Conservation (phyloP, 192 early-diverging fungal species). For the Coemansia sp. region DNA sequence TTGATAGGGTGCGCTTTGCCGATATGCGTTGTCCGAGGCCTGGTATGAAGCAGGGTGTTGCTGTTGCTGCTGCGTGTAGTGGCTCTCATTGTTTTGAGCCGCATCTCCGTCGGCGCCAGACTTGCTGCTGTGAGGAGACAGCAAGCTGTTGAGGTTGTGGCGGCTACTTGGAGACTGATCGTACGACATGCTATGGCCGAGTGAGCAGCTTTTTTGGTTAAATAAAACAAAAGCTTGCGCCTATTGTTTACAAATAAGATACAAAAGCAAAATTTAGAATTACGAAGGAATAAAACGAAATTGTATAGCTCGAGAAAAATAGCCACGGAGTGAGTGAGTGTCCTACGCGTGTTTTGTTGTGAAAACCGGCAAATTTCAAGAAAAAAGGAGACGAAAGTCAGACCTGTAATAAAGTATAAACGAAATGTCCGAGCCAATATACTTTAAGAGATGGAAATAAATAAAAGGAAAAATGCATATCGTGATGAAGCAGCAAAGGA, state of each 20-base stretch:
- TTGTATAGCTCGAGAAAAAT: background rate
- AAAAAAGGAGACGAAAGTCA: constrained; percentile 6
- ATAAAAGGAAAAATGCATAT: background rate
- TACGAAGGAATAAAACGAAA: background rate
- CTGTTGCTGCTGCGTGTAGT: background rate
- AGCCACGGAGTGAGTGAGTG: background rate
- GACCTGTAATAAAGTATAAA: constrained; percentile 4
- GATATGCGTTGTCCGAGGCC: constrained; percentile 20
- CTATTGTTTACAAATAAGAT: background rate
- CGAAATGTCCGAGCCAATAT: background rate
- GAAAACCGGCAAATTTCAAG: no score
- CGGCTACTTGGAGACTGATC: constrained; percentile 34
- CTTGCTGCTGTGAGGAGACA: constrained; percentile 31
- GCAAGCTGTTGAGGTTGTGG: constrained; percentile 47
- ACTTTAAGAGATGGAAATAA: background rate
- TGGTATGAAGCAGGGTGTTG: constrained; percentile 17
- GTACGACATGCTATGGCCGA: constrained; percentile 40
- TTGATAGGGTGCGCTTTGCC: constrained; percentile 13
- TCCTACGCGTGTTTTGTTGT: background rate
- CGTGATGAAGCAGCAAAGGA: background rate
- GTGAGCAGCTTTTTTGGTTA: constrained; percentile 7
- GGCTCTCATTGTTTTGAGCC: constrained; percentile 19
- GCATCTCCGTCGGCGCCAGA: constrained; percentile 15
- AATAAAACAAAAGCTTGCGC: background rate
- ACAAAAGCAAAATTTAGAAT: constrained; percentile 3